Base-by-base conservation (phyloP, 148 eudicot species). In the Drosera capensis region DNA sequence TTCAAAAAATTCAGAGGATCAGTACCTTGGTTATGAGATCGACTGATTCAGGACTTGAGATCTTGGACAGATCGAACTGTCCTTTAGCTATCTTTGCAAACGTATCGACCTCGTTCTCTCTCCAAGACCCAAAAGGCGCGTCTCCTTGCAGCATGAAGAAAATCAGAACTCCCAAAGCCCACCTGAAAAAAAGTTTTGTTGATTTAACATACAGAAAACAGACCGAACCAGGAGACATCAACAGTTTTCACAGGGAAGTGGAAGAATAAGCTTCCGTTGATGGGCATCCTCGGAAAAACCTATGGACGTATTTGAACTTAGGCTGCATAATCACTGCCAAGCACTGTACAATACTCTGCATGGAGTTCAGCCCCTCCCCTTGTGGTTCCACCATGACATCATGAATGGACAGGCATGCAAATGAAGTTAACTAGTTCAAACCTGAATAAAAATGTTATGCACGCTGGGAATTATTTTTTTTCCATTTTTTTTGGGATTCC, bases 81-180 rank as follows among this genome's bases (percentile, higher is more conserved):
- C 95, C 99, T 68, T 80, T 80, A 8, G 86, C 93, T 41, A 85
- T 90, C 66, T 78, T 78, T 29, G 88, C 93, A 45, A 69, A 66
- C 17, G 93, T 78, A 64, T 77, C 92, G 5, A 85, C 78, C 66
- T 90, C 95, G 35, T 73, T 84, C 39, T 78, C 80, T 71, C 99
- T 69, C 99, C 93, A 90, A 11, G 95, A 78, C 48, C 99, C 99
- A 56, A 90, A 90, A 23, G 99, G 99, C 99, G 80, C 80, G 58
- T 90, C 99, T 39, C 93, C 82, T 75, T 75, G 77, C 38, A 90
- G 75, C 99, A 85, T 84, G 69, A 71, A 75, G 64, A 75, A 85
- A 58, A 80, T 74, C 68, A 90, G 51, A 58, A 78, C 81, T 58
- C 99, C 99, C 51, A 90, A 61, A 14, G 93, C 87, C 99, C 99